Evolutionary conservation across 768 basidiomycete genomes (phyloP), one percentile per base, ranked within the genome.

Genomic region (Pleurotus cornucopiae): DNA sequence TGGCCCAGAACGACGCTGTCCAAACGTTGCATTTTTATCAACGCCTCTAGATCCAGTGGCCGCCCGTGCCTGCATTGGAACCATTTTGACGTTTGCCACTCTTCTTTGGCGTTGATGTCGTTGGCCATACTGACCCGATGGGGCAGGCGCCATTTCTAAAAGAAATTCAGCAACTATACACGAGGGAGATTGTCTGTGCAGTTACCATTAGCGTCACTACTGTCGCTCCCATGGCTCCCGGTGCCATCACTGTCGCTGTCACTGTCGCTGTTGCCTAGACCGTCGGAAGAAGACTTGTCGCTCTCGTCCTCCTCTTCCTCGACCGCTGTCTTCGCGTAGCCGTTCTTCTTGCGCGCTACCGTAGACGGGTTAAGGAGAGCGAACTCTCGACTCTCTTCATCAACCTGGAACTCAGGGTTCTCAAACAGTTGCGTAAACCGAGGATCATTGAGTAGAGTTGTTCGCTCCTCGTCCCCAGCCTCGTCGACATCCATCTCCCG

Each of bases 311-410:
- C 91, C 61, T 95, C 92, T 37, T 91, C 85, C 64, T 94, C 90
- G 21, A 92, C 90, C 1, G 88, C 91, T 1, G 91, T 95, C 77
- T 82, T 91, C 49, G 71, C 69, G 60, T 76, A 71, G 16, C 49
- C 57, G 21, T 58, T 66, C 65, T 74, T 71, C 67, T 76, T 81
- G 66, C 80, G 80, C 26, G 81, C 78, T n/a, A 74, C 84, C 7
- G 87, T 72, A 16, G 94, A 95, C 12, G 96, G 96, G 69, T 98
- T 94, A 67, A 98, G 83, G 61, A 98, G 71, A n/a, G 87, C 89
- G 68, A 79, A 98, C 74, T 98, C 97, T 63, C 91, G 78, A 61
- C 77, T 90, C 41, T 73, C 80, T 74, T 94, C 91, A 70, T 98
- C 96, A 61, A 99, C 90, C 64, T 88, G 80, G 69, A 92, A 99